phyloP scores from a whole-genome alignment of 2,329 filamentous ascomycete genomes.

The Beauveria bassiana region DNA sequence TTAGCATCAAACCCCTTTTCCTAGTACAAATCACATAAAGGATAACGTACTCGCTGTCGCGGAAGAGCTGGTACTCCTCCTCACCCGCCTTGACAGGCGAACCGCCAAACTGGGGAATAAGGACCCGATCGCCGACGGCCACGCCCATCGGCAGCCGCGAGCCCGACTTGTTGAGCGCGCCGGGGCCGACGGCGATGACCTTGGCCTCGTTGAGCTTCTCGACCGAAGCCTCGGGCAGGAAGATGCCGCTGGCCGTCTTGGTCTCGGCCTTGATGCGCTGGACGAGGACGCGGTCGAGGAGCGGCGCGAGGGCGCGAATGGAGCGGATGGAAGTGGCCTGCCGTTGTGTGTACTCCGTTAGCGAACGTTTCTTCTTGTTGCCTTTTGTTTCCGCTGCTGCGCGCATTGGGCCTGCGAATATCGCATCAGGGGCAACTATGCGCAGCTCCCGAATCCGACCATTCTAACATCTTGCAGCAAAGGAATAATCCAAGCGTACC shows the following conservation, averaged over 20 bases:
- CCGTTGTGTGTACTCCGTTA: background rate
- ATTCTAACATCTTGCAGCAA: background rate
- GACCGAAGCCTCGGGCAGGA: slow-evolving; percentile 91
- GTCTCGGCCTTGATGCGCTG: slow-evolving; percentile 96
- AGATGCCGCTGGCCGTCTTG: slow-evolving; percentile 95
- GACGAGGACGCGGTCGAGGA: slow-evolving; percentile 95
- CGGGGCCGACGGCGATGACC: slow-evolving; percentile 91
- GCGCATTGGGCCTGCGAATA: background rate
- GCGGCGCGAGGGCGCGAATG: slow-evolving; percentile 89
- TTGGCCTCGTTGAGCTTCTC: slow-evolving; percentile 98
- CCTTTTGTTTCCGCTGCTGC: background rate
- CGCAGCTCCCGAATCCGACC: background rate
- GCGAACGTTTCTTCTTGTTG: background rate
- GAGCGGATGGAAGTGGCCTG: slow-evolving; percentile 76
- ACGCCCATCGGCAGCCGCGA: slow-evolving; percentile 83
- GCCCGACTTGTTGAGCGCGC: slow-evolving; percentile 78
- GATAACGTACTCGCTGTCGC: slow-evolving; percentile 83
- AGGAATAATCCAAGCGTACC: slow-evolving; percentile 11
- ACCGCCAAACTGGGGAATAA: slow-evolving; percentile 96
- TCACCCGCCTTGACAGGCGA: slow-evolving; percentile 96
- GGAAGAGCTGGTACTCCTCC: slow-evolving; percentile 92
- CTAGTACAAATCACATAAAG: background rate
- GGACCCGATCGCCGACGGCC: slow-evolving; percentile 74
- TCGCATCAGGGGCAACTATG: background rate
- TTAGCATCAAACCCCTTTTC: background rate